phyloP scores from a whole-genome alignment of 2,329 filamentous ascomycete species.

The Bipolaris cookei region DNA sequence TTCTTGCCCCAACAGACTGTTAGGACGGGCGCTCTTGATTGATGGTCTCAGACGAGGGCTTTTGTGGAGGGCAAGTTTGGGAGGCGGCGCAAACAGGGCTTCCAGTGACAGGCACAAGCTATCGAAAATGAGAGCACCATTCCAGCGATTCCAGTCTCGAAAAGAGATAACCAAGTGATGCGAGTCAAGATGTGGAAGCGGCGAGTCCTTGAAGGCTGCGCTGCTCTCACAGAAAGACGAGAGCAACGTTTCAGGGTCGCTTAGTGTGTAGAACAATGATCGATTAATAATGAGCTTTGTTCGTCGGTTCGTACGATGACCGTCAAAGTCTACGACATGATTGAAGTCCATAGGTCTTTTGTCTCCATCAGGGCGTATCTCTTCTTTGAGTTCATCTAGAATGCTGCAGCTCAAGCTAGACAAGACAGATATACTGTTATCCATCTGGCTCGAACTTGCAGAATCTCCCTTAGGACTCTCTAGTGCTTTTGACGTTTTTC shows the following conservation, averaged over 20 bases:
- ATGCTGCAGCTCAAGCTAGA: conserved; percentile 37
- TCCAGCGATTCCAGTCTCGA: conserved; percentile 41
- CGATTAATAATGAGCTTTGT: conserved; percentile 37
- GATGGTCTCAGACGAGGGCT: conserved; percentile 29
- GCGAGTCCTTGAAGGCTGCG: conserved; percentile 33
- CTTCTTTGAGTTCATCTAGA: conserved; percentile 40
- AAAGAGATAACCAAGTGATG: conserved; percentile 40
- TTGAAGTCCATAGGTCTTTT: conserved; percentile 19
- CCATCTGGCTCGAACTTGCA: background rate
- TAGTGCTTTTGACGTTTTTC: background rate
- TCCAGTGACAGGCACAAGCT: conserved; percentile 43
- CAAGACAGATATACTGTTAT: conserved; percentile 23
- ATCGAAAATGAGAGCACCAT: conserved; percentile 47
- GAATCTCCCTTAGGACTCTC: background rate
- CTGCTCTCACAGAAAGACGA: conserved; percentile 43
- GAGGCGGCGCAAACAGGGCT: conserved; percentile 45
- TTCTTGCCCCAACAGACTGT: background rate
- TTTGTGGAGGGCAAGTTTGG: conserved; percentile 38
- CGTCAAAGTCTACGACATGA: conserved; percentile 29
- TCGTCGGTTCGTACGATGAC: conserved; percentile 19
- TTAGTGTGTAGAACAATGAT: conserved; percentile 44
- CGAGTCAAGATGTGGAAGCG: conserved; percentile 46
- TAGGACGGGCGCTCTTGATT: conserved; percentile 18
- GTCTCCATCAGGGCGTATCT: conserved; percentile 24
- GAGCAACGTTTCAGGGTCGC: conserved; percentile 41